phyloP scores from a whole-genome alignment of 768 basidiomycete species.

The Daedaleopsis sinensis region DNA sequence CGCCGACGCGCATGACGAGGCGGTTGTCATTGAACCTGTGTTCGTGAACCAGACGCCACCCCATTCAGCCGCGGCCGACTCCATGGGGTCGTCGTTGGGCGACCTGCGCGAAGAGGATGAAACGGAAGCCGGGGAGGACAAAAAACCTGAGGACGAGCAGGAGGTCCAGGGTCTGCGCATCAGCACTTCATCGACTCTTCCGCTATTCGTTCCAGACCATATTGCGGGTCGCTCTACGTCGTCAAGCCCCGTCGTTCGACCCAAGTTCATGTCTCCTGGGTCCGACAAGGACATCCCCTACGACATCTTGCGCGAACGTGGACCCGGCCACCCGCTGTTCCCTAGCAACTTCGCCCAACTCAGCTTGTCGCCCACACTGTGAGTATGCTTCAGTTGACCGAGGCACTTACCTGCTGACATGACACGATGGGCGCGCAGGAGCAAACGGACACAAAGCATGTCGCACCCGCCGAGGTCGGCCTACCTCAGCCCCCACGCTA shows the following conservation, averaged over 20 bases:
- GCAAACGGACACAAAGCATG: conserved; percentile 31
- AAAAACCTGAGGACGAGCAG: conserved; percentile 37
- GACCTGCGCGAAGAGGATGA: conserved; percentile 33
- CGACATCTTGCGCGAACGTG: conserved; percentile 61
- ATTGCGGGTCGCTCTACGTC: conserved; percentile 21
- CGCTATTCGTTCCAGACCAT: conserved; percentile 19
- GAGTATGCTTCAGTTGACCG: conserved; percentile 40
- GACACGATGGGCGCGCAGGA: conserved; percentile 2
- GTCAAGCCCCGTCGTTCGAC: conserved; percentile 10
- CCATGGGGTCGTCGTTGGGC: conserved; percentile 23
- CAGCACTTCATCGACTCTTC: conserved; percentile 22
- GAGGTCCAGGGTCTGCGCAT: conserved; percentile 35
- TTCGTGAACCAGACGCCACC: conserved; percentile 33
- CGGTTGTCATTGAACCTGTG: conserved; percentile 36
- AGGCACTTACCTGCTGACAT: neutral
- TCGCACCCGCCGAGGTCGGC: conserved; percentile 31
- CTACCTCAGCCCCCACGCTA: conserved; percentile 29
- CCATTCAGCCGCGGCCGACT: conserved; percentile 17
- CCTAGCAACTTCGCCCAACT: conserved; percentile 78
- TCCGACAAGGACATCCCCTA: conserved; percentile 35
- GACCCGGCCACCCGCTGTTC: conserved; percentile 78
- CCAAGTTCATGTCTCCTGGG: conserved; percentile 11
- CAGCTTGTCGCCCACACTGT: conserved; percentile 65
- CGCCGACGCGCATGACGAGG: conserved; percentile 14
- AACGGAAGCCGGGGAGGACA: conserved; percentile 30